These are phyloP conservation scores for Capsicum pubescens DNA, from an alignment of 257 asterid species.

Conservation along the genomic window DNA sequence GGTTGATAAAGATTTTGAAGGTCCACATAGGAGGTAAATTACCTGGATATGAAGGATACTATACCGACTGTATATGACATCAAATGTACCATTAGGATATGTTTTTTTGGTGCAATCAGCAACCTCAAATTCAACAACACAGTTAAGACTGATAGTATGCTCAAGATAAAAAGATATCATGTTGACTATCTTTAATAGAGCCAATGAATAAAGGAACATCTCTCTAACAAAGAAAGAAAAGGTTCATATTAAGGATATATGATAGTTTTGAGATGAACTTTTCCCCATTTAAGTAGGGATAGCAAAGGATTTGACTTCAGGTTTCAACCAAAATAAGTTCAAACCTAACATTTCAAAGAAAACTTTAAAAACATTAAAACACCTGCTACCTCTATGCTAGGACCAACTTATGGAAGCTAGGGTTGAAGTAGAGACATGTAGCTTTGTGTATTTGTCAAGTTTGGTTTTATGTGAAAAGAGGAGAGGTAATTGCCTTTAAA, in stretches of 20 bases:
- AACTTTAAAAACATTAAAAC: background rate
- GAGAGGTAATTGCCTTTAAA: background rate
- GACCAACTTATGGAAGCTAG: background rate
- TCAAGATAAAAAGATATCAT: conserved; percentile 95
- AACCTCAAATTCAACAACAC: conserved; percentile 97
- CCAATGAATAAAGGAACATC: too few species aligned
- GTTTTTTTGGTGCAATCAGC: conserved; percentile 94
- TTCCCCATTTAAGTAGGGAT: background rate
- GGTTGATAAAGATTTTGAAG: conserved; percentile 19
- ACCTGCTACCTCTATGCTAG: background rate
- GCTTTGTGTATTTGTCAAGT: background rate
- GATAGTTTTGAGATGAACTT: background rate
- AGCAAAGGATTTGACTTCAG: background rate
- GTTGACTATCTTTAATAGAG: too few species aligned
- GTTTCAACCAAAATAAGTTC: background rate
- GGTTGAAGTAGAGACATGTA: background rate
- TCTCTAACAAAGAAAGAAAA: too few species aligned
- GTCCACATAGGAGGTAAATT: conserved; percentile 29
- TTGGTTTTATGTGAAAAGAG: background rate
- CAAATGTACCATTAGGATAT: conserved; percentile 76
- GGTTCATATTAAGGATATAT: background rate
- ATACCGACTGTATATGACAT: conserved; percentile 93
- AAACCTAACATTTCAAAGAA: background rate
- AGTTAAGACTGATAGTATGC: conserved; percentile 82
- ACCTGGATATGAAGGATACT: conserved; percentile 95